Base-by-base conservation (phyloP, 352 stramenopile genomes). In the Achlya hypogyna region DNA sequence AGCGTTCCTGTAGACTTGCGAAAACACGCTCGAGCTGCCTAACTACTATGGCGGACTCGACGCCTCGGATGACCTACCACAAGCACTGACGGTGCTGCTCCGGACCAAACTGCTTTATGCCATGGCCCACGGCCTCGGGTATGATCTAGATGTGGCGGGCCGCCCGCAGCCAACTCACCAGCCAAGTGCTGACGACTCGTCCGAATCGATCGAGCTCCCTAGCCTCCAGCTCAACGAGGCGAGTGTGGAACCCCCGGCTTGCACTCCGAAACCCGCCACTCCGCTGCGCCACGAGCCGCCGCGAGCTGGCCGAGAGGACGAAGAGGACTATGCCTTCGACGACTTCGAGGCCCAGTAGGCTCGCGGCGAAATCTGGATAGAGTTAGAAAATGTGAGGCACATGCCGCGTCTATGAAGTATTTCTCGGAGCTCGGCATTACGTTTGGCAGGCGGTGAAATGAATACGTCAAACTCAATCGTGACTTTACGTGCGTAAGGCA, bases 1-100 rank as follows among this genome's bases (percentile, higher is more conserved):
- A 53, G 18, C 12, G 25, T 65, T 42, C 5, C n/a, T 20, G 27
- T 67, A 67, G 60, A 67, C 60, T 5, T 67, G 60, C 25, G 60
- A 67, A 16, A 67, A 67, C 34, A 52, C 51, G 12, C 51, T 67
- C 16, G 60, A 67, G n/a, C 31, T 67, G 25, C 60, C 60, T n/a
- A 60, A 67, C 31, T 67, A 67, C 31, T 58, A 25, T 22, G 34
- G 6, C 32, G 60, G 23, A 25, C 27, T 67, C 31, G 31, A 56
- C 31, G 25, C 25, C 42, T 29, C 20, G 42, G n/a, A 25, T 5
- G 16, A 25, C 6, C 16, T 27, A 2, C 47, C 45, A 67, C 32
- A 67, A 14, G 28, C 27, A 38, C 42, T 67, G 16, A 45, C 47
- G 25, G 16, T 18, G n/a, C 10, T 67, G 8, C 34, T 67, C 5